These are phyloP conservation scores for Alternaria alternata DNA, from an alignment of 2,329 filamentous ascomycete species.

Conservation along the genomic window DNA sequence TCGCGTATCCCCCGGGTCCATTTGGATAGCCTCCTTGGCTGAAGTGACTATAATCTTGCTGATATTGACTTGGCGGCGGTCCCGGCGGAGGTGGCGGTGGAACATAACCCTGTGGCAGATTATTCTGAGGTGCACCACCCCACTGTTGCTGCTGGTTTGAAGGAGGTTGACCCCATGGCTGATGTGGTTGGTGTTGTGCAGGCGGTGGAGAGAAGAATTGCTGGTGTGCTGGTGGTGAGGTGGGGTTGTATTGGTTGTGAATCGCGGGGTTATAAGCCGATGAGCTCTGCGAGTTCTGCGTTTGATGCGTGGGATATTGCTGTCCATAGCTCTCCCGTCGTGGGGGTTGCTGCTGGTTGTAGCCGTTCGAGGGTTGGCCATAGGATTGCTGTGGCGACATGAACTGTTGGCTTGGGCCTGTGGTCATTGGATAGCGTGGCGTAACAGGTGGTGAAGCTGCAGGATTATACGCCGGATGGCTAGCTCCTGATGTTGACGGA, in stretches of 20 bases:
- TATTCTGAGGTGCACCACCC: slow-evolving; percentile 61
- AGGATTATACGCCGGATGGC: slow-evolving; percentile 61
- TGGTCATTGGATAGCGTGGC: slow-evolving; percentile 54
- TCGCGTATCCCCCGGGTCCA: slow-evolving; percentile 51
- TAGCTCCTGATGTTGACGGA: slow-evolving; percentile 41
- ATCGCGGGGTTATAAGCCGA: slow-evolving; percentile 56
- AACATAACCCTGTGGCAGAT: slow-evolving; percentile 69
- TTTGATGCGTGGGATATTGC: slow-evolving; percentile 26
- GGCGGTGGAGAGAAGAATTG: slow-evolving; percentile 60
- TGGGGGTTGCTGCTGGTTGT: slow-evolving; percentile 39
- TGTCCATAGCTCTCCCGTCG: slow-evolving; percentile 47
- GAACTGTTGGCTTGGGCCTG: slow-evolving; percentile 39
- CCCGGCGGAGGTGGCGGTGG: slow-evolving; percentile 73
- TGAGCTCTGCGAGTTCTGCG: slow-evolving; percentile 35
- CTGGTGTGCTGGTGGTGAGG: slow-evolving; percentile 66
- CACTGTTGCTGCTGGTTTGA: slow-evolving; percentile 61
- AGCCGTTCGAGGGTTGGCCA: slow-evolving; percentile 32
- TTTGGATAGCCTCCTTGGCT: slow-evolving; percentile 65
- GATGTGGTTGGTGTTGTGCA: slow-evolving; percentile 55
- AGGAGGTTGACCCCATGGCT: slow-evolving; percentile 60
- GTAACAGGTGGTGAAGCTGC: slow-evolving; percentile 57
- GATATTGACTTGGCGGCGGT: slow-evolving; percentile 62
- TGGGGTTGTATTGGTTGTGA: slow-evolving; percentile 51
- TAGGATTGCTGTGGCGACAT: slow-evolving; percentile 45
- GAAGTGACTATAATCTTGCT: slow-evolving; percentile 61